Evolutionary conservation across 1,139 yeast genomes (phyloP).

Genomic region (Zygosaccharomyces sapae): DNA sequence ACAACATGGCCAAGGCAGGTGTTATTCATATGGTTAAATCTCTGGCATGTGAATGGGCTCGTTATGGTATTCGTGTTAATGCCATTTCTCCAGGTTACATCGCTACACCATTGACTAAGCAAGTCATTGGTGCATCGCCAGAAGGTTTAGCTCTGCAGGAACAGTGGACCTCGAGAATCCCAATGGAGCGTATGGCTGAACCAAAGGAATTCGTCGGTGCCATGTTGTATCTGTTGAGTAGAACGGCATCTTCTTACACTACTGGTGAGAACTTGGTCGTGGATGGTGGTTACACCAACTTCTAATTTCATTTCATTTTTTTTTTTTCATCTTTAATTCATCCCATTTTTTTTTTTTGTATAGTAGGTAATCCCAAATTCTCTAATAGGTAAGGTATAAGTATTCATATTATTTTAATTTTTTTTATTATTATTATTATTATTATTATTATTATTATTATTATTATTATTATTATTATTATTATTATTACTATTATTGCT

Average conservation of each 20-base stretch:
- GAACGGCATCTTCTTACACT: constrained; percentile 69
- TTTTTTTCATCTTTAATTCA: constrained; percentile 9
- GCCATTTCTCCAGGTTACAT: constrained; percentile 81
- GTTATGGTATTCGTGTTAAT: constrained; percentile 71
- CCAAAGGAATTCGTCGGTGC: constrained; percentile 82
- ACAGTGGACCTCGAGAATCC: constrained; percentile 62
- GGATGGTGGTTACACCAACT: constrained; percentile 78
- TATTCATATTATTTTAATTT: neutral
- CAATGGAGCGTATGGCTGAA: constrained; percentile 75
- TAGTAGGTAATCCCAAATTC: neutral
- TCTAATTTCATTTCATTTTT: constrained; percentile 33
- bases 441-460: neutral
- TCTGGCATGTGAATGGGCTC: constrained; percentile 83
- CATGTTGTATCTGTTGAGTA: constrained; percentile 69
- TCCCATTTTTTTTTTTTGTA: neutral
- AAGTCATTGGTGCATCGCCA: constrained; percentile 50
- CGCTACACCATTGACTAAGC: constrained; percentile 58
- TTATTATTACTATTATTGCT: neutral
- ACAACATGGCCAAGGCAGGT: constrained; percentile 84
- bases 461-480: neutral
- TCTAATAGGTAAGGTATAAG: constrained; percentile 5
- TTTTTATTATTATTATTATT: neutral
- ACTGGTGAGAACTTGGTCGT: constrained; percentile 81
- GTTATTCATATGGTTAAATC: constrained; percentile 67
- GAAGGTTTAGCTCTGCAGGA: constrained; percentile 42